phyloP scores from a whole-genome alignment of 495 filamentous ascomycete species.

The Neurospora sp. region DNA sequence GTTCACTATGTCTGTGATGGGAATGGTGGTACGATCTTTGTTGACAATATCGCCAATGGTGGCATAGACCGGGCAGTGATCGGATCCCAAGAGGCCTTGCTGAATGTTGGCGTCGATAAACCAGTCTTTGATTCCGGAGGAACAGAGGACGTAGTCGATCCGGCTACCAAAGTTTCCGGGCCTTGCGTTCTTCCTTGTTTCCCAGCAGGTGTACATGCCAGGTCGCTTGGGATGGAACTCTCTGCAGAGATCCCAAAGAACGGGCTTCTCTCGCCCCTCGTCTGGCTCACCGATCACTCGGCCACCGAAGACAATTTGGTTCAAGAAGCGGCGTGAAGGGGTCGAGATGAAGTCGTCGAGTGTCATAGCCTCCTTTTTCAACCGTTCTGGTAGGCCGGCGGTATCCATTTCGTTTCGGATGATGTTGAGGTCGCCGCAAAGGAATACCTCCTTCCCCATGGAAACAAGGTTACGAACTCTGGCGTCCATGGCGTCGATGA shows the following conservation, averaged over 20 bases:
- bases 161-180: conserved; percentile 85
- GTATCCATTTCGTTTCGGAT: conserved; percentile 63
- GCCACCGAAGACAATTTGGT: conserved; percentile 68
- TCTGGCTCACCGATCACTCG: conserved; percentile 61
- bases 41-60: conserved; percentile 37
- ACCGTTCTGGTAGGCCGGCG: conserved; percentile 55
- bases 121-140: conserved; percentile 70
- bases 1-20: conserved; percentile 71
- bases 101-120: conserved; percentile 85
- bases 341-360: conserved; percentile 49
- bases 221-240: conserved; percentile 66
- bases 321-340: conserved; percentile 72
- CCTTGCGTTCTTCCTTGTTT: conserved; percentile 50
- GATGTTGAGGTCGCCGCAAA: conserved; percentile 89
- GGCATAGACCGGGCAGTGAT: conserved; percentile 82
- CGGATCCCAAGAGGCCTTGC: conserved; percentile 89
- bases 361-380: conserved; percentile 50
- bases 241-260: conserved; percentile 79
- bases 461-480: conserved; percentile 76
- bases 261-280: conserved; percentile 58
- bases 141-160: conserved; percentile 90
- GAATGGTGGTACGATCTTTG: conserved; percentile 33
- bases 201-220: conserved; percentile 91
- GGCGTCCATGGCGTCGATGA: conserved; percentile 67
- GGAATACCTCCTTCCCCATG: conserved; percentile 68